Percentiles rank a stretch among this genome's conserved stretches.
Conservation (phyloP, 495 filamentous ascomycete species). For the Hypoxylon lenormandii region DNA sequence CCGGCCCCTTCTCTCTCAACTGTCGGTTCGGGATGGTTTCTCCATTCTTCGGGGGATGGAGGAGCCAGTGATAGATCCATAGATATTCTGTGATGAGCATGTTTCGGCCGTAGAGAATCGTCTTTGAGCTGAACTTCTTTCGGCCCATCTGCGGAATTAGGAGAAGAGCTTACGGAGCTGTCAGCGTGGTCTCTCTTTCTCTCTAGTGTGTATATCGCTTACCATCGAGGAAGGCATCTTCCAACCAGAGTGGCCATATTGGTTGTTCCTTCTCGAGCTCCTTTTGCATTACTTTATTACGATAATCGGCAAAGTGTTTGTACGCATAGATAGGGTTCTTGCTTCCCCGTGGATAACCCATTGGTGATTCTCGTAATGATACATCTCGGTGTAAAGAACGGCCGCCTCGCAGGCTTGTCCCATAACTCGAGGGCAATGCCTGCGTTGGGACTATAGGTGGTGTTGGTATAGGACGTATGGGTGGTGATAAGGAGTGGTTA, state of each 20-base stretch:
- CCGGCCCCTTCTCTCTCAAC: constrained; percentile 65
- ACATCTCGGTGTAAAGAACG: constrained; percentile 52
- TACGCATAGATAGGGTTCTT: constrained; percentile 66
- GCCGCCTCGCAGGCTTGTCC: constrained; percentile 51
- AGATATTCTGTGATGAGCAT: constrained; percentile 90
- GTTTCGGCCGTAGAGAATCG: constrained; percentile 84
- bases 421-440: constrained; percentile 55
- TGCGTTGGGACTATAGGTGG: constrained; percentile 60
- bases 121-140: constrained; percentile 77
- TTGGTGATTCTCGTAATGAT: constrained; percentile 51
- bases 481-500: constrained; percentile 56
- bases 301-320: constrained; percentile 73
- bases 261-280: constrained; percentile 59
- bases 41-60: constrained; percentile 51
- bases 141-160: constrained; percentile 84
- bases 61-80: constrained; percentile 62
- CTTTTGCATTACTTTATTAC: constrained; percentile 73
- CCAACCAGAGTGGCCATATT: constrained; percentile 85
- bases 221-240: constrained; percentile 93
- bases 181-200: constrained; percentile 9
- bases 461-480: constrained; percentile 55
- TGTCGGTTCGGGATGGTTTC: constrained; percentile 67
- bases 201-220: constrained; percentile 41
- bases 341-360: constrained; percentile 59
- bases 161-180: constrained; percentile 73